Evolutionary conservation across 805 yeast species (phyloP), one percentile per base, ranked within the genome.

Genomic region (Candida piceae): DNA sequence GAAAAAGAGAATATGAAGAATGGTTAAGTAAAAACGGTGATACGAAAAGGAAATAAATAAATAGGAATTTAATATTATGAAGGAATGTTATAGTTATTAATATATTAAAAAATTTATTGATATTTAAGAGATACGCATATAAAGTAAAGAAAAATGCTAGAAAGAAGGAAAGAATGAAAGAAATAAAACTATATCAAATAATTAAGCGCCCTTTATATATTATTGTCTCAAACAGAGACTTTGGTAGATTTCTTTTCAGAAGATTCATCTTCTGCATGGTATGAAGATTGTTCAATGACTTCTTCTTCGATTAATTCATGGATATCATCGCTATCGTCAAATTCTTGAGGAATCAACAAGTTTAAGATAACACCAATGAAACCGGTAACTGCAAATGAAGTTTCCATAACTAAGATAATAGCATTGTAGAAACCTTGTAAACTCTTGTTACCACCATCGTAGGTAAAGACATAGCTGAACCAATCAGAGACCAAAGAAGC

Each of bases 311-410:
- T 67, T 16, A 57, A 40, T 11, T 48, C 46, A 27, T 53, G 57
- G 34, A 64, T 65, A 33, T 59, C 70, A 52, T 72, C 78, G 23
- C 58, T 46, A 17, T 69, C 75, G 50, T 74, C 79, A 18, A 49
- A 44, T 26, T 71, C 69, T 50, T 72, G 77, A 9, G 78, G 77
- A 31, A 74, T 49, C 15, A 70, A 13, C 37, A 72, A 53, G 55
- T 74, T 74, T 28, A 74, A 56, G 19, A 73, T 59, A 21, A 74
- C 70, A 30, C 77, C 79, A 34, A 74, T 22, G 48, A 74, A 67
- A 12, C 80, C 80, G 18, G 78, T 62, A 33, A 74, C 62, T 15
- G 80, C 78, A 44, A 72, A 74, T 18, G 78, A 77, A 21, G 78
- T 72, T 53, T 74, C 78, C 75, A 74, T 67, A 28, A 74, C 76